Base-by-base conservation (phyloP, 345 rosid species). In the Sonneratia alba region DNA sequence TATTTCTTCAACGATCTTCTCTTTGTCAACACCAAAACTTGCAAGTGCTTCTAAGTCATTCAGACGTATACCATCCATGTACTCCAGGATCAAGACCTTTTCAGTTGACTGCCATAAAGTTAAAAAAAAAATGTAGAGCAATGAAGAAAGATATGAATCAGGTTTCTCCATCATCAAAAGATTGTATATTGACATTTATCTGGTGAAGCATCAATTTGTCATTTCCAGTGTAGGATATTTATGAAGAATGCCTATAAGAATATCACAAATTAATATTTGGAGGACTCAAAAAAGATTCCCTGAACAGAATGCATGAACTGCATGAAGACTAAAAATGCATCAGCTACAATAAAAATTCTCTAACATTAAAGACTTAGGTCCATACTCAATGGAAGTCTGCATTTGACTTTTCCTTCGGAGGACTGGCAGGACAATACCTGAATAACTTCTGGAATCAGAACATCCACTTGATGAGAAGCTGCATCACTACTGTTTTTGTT, bases 31-130 rank as follows among this genome's bases (percentile, higher is more conserved):
- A 69, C 92, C 95, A 82, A 70, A 83, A 72, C 87, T 88, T 78
- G 88, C 96, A 61, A 94, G 69, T 68, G 97, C 76, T 71, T 81
- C 90, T 68, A 65, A 36, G 81, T 94, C 98, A 82, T 87, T 91
- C 83, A 91, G 79, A 45, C 98, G 97, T 80, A 94, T 88, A 42
- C 98, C 97, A 80, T 94, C 98, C 98, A 94, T 91, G 74, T 85
- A 94, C 86, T 94, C 98, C 62, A 90, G 79, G 77, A 94, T 80
- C 73, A 94, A 93, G 74, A 94, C 93, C 77, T 85, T 83, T 81
- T 90, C 91, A 75, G 83, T 86, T 15, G 97, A 91, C 97, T 94
- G 86, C 75, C 85, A 83, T 67, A 71, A 53, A 77, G 67, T 16
- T 72, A 75, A 27, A 27, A 27, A 27, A 47, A 51, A 81, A 36